Base-by-base conservation (phyloP, 805 yeast species). In the Teunomyces stri region DNA sequence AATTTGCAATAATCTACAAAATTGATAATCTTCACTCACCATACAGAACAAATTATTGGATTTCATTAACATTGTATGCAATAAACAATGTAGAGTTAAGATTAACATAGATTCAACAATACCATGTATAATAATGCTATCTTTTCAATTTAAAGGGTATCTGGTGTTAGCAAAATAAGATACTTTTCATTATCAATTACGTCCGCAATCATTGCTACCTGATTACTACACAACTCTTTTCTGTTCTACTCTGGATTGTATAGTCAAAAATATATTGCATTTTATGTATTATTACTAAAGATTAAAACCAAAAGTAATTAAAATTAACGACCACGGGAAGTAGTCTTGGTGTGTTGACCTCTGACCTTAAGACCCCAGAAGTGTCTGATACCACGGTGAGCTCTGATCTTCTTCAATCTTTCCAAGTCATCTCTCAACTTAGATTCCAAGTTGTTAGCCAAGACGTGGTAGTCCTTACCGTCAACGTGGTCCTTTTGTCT, bases 311-410 rank as follows among this genome's bases (percentile, higher is more conserved):
- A 44, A 47, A 47, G 54, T 48, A 61, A 52, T 44, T 47, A 42
- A 47, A 46, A 50, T 65, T 66, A 72, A 66, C 72, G 75, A 65
- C 96, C 91, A 84, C 99, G 90, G 78, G 97, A 96, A 69, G 99
- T 94, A 76, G 99, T 92, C 88, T 94, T 94, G 86, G 99, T 94
- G 84, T 94, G 99, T 85, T 94, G 99, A 82, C 99, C 99, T 86
- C 99, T 90, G 79, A 95, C 99, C 84, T 94, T 94, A 77, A 94
- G 83, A 77, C 97, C 97, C 98, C 97, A 94, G 92, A 85, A 91
- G 85, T 94, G 99, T 87, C 99, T 90, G 79, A 94, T 87, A 92
- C 99, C 99, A 81, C 98, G 85, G 94, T 94, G 99, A 73, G 98
- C 82, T 86, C 99, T 95, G 87, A 95, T 94, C 83, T 94, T 94